These are phyloP conservation scores for Coemansia erecta DNA, from an alignment of 192 early-diverging fungal genomes.

Conservation along the genomic window DNA sequence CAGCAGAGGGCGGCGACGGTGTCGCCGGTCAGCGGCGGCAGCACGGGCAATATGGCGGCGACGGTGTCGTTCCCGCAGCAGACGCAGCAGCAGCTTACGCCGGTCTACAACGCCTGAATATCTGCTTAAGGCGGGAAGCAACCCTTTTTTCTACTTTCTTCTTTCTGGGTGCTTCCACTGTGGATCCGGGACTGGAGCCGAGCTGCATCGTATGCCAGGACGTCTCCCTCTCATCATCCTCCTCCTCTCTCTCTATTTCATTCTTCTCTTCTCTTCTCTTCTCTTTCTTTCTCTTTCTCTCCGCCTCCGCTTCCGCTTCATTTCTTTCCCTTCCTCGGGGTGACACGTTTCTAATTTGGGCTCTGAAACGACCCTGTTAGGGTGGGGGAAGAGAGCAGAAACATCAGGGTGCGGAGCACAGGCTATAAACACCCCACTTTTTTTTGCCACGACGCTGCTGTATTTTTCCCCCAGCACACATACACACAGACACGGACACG, in stretches of 20 bases:
- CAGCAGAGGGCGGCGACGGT: slow-evolving; percentile 31
- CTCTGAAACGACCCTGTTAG: too few species aligned
- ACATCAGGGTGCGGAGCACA: too few species aligned
- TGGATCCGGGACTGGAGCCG: too few species aligned
- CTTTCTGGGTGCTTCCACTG: too few species aligned
- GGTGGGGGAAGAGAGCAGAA: too few species aligned
- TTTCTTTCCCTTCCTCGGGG: not conserved
- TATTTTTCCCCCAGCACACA: too few species aligned
- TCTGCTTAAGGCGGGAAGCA: slow-evolving; percentile 27
- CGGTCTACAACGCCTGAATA: slow-evolving; percentile 44
- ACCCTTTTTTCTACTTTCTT: not conserved
- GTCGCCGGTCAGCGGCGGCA: slow-evolving; percentile 6
- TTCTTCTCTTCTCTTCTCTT: slow-evolving; percentile 1
- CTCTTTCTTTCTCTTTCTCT: slow-evolving; percentile 1
- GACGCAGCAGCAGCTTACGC: slow-evolving; percentile 18
- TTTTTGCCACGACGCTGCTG: too few species aligned
- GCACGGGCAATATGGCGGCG: not conserved
- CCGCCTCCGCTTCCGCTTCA: not conserved
- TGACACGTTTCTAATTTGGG: too few species aligned
- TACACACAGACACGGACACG: too few species aligned
- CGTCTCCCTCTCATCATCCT: not conserved
- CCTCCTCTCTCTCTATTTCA: slow-evolving; percentile 10
- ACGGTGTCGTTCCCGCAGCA: not conserved
- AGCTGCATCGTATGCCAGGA: too few species aligned
- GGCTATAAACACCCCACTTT: too few species aligned